Conservation (phyloP, 208 protist species). For the Phytomonas francai region DNA sequence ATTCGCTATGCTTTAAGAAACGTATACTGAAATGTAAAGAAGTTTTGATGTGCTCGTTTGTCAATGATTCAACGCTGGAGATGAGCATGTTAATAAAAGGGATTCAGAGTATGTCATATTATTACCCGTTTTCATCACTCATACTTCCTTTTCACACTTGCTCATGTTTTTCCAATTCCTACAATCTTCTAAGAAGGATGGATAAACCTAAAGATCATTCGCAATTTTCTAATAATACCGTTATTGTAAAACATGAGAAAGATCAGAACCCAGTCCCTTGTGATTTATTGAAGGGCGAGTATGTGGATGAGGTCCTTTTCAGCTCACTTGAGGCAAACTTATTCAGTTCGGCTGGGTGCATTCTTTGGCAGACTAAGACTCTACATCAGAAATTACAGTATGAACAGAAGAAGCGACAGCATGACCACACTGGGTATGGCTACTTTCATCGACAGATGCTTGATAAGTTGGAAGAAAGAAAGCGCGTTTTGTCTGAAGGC, state of each 20-base stretch:
- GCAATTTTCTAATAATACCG: neutral
- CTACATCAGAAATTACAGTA: constrained; percentile 19
- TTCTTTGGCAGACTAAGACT: constrained; percentile 22
- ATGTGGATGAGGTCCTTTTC: constrained; percentile 18
- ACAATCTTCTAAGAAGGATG: neutral
- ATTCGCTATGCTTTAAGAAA: neutral
- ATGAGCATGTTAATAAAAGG: neutral
- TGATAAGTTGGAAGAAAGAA: neutral
- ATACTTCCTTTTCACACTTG: neutral
- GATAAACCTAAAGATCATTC: neutral
- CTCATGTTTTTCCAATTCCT: neutral
- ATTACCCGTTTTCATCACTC: neutral
- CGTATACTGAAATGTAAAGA: neutral
- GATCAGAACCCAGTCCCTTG: neutral
- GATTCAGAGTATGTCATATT: neutral
- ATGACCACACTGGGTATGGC: neutral
- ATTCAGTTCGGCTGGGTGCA: constrained; percentile 25
- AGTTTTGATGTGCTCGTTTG: neutral
- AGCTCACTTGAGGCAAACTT: constrained; percentile 23
- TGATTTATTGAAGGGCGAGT: neutral
- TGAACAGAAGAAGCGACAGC: constrained; percentile 7
- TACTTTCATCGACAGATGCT: neutral
- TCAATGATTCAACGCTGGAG: neutral
- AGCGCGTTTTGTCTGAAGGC: neutral
- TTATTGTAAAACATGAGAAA: neutral